Percentiles rank a stretch among this genome's conserved stretches.
These are phyloP conservation scores for Tripidium arundinaceum DNA, from an alignment of 202 grass and related monocot genomes.

Conservation along the genomic window DNA sequence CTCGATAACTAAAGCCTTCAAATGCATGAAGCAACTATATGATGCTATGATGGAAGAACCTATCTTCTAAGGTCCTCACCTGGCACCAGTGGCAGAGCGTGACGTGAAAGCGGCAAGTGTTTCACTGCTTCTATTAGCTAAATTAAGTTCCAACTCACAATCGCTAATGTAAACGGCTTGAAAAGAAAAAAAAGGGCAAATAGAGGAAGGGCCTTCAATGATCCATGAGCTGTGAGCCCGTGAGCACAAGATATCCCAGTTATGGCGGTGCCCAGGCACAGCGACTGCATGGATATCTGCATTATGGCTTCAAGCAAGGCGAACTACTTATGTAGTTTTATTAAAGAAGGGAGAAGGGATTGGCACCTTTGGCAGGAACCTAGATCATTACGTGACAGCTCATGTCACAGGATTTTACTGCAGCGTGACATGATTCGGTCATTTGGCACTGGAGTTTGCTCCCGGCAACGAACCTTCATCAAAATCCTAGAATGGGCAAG, in stretches of 20 bases:
- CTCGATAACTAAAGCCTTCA: not conserved
- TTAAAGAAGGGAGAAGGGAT: not conserved
- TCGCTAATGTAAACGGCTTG: not conserved
- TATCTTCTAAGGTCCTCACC: not conserved
- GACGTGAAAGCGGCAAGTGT: not conserved
- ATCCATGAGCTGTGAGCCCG: not conserved
- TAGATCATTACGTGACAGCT: not conserved
- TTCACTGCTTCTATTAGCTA: not conserved
- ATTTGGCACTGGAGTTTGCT: not conserved
- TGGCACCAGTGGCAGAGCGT: not conserved
- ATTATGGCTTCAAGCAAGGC: not conserved
- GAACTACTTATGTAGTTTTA: not conserved
- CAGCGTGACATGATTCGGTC: not conserved
- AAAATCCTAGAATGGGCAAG: too few species aligned
- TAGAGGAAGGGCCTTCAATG: not conserved
- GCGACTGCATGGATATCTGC: not conserved
- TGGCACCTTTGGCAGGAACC: not conserved
- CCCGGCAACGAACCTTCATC: not conserved
- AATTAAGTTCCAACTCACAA: not conserved
- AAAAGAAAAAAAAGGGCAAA: too few species aligned
- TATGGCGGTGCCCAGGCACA: not conserved
- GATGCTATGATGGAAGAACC: constrained; percentile 1
- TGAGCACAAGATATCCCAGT: not conserved
- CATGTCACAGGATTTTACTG: not conserved
- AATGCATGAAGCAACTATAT: not conserved